Evolutionary conservation across 768 basidiomycete species (phyloP).

Genomic region (Amanita thiersii): DNA sequence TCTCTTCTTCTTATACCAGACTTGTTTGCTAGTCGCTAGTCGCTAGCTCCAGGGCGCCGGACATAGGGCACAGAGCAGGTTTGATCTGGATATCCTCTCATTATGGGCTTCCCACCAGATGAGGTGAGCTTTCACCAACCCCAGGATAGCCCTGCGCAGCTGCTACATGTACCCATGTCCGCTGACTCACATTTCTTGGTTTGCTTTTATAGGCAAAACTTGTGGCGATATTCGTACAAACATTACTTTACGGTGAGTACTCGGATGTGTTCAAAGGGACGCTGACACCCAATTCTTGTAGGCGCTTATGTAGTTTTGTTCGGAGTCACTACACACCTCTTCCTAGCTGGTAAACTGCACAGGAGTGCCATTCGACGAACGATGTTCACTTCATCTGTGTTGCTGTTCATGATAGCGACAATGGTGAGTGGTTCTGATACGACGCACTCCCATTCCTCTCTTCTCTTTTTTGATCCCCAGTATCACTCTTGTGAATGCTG

Average conservation of each 20-base stretch:
- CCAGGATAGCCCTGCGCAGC: neutral
- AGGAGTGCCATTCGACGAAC: slow-evolving; percentile 15
- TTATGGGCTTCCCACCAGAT: slow-evolving; percentile 12
- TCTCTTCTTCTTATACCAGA: too few relatives aligned
- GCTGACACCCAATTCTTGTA: neutral
- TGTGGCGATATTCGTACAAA: slow-evolving; percentile 18
- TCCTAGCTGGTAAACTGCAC: slow-evolving; percentile 14
- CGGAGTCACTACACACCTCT: slow-evolving; percentile 16
- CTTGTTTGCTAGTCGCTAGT: too few relatives aligned
- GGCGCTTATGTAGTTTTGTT: slow-evolving; percentile 20
- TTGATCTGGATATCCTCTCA: too few relatives aligned
- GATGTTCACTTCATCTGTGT: slow-evolving; percentile 19
- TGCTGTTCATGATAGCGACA: slow-evolving; percentile 21
- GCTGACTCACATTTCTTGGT: too few relatives aligned
- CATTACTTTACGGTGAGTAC: slow-evolving; percentile 17
- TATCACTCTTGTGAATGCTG: too few relatives aligned
- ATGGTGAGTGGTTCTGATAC: slow-evolving; percentile 12
- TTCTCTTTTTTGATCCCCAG: too few relatives aligned
- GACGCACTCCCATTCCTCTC: too few relatives aligned
- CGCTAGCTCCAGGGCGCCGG: too few relatives aligned
- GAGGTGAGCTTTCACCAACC: slow-evolving; percentile 5
- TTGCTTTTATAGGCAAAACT: slow-evolving; percentile 15
- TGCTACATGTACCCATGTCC: too few relatives aligned
- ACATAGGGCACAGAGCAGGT: too few relatives aligned
- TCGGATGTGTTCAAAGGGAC: neutral